Base-by-base conservation (phyloP, 2,329 filamentous ascomycete species). In the Aureobasidium mangrovei region DNA sequence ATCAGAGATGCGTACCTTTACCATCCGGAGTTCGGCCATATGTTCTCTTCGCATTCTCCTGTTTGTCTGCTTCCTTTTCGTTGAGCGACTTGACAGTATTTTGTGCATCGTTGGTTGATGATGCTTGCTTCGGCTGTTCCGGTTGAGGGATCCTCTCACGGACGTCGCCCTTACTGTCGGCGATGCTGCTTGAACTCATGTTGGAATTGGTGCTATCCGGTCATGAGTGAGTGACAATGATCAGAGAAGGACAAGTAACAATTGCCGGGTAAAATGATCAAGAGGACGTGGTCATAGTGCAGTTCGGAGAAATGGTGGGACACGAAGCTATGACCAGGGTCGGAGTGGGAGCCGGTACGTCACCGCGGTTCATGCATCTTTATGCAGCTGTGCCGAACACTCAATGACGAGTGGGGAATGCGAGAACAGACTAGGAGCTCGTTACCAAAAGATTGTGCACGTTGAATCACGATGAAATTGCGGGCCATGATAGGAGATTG, bases 11-110 rank as follows among this genome's bases (percentile, higher is more conserved):
- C 87, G 71, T 79, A 96, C 91, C 83, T 72, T 82, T 94, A 64
- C 91, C 91, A 72, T 91, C 86, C 31, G 88, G 88, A 10, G 91
- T 96, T 60, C 91, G 84, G 54, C 91, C 91, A 76, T 87, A 95
- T 0, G 90, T 95, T 76, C 88, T 91, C 68, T 82, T 83, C 58
- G 78, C 72, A 58, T 78, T 77, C 57, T 76, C 73, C 59, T 72
- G 64, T 58, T 76, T 74, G 60, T 72, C 68, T 3, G 67, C 62
- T 62, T 77, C 74, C 56, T 71, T 63, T 57, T 76, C 72, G 58
- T 78, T 78, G 60, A 79, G 64, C 59, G 75, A 70, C 55, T 74
- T 64, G 32, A 77, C 75, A 54, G 72, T 70, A 56, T 73, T 68
- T 60, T 73, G 72, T 56, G 75, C 75, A 57, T 71, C 63, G 55